phyloP scores from a whole-genome alignment of 2,329 filamentous ascomycete genomes.

The Diaporthe helianthi region DNA sequence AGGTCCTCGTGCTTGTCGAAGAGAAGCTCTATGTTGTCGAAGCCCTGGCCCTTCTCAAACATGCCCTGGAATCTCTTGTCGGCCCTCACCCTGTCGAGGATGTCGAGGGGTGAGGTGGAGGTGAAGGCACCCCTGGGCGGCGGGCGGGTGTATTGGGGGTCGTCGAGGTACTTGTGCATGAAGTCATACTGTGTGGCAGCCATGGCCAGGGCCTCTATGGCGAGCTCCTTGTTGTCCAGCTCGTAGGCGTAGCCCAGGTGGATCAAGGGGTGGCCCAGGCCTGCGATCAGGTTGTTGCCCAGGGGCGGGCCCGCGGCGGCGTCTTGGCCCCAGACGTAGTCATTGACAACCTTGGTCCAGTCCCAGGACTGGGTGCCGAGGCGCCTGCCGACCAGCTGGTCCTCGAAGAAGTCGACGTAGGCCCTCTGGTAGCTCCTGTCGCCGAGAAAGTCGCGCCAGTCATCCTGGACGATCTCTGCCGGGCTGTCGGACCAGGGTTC shows the following conservation, averaged over 20 bases:
- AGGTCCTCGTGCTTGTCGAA: constrained; percentile 73
- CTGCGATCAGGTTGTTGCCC: constrained; percentile 79
- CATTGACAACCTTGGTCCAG: constrained; percentile 78
- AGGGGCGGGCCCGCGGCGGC: constrained; percentile 72
- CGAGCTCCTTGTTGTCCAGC: constrained; percentile 82
- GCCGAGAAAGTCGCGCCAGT: constrained; percentile 88
- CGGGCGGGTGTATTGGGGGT: constrained; percentile 72
- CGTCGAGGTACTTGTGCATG: constrained; percentile 73
- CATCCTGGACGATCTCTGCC: constrained; percentile 78
- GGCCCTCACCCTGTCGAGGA: constrained; percentile 71
- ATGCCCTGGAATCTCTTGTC: constrained; percentile 76
- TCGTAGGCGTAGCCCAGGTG: constrained; percentile 95
- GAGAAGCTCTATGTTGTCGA: constrained; percentile 70
- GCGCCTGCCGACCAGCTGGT: constrained; percentile 72
- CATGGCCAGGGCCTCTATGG: constrained; percentile 85
- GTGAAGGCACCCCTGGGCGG: constrained; percentile 55
- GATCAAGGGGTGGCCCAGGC: constrained; percentile 88
- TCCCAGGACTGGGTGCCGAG: constrained; percentile 67
- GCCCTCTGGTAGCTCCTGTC: constrained; percentile 84
- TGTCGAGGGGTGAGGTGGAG: constrained; percentile 69
- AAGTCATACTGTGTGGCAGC: constrained; percentile 64
- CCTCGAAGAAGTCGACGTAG: constrained; percentile 95
- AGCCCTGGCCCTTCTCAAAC: constrained; percentile 61
- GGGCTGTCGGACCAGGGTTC: constrained; percentile 87
- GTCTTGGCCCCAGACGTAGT: constrained; percentile 69